These are phyloP conservation scores for Hirsutella thompsonii DNA, from an alignment of 2,329 filamentous ascomycete species.

Conservation along the genomic window DNA sequence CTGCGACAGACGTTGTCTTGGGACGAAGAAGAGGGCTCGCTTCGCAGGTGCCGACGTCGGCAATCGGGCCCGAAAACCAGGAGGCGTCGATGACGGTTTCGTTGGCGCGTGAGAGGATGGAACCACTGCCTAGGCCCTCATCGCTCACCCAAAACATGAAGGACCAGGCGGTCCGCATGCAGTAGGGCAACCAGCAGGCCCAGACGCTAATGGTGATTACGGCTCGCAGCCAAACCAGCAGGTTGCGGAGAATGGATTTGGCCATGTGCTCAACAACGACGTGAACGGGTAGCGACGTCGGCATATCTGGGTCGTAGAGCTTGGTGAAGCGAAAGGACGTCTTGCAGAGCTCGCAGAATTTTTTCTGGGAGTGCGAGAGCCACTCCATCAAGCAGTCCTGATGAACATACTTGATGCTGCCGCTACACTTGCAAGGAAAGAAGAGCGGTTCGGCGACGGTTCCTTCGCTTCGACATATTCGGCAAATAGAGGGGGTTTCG, in stretches of 20 bases:
- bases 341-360: conserved; percentile 98
- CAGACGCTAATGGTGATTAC: conserved; percentile 74
- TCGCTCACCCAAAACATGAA: conserved; percentile 92
- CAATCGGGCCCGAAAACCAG: conserved; percentile 13
- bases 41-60: conserved; percentile 18
- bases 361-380: conserved; percentile 97
- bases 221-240: conserved; percentile 68
- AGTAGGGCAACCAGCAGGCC: conserved; percentile 78
- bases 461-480: conserved; percentile 89
- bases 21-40: conserved; percentile 20
- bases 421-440: conserved; percentile 97
- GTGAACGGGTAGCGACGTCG: conserved; percentile 62
- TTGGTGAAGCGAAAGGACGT: conserved; percentile 97
- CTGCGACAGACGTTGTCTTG: conserved; percentile 17
- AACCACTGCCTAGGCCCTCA: conserved; percentile 41
- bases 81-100: conserved; percentile 14
- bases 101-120: conserved; percentile 13
- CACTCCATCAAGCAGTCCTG: conserved; percentile 98
- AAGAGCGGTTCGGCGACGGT: conserved; percentile 76
- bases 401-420: conserved; percentile 97
- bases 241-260: conserved; percentile 57
- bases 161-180: conserved; percentile 85
- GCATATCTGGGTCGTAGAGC: conserved; percentile 92
- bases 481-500: conserved; percentile 61
- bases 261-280: conserved; percentile 71